Conservation (phyloP, 2,329 filamentous ascomycete genomes). For the Delphinella strobiligena region DNA sequence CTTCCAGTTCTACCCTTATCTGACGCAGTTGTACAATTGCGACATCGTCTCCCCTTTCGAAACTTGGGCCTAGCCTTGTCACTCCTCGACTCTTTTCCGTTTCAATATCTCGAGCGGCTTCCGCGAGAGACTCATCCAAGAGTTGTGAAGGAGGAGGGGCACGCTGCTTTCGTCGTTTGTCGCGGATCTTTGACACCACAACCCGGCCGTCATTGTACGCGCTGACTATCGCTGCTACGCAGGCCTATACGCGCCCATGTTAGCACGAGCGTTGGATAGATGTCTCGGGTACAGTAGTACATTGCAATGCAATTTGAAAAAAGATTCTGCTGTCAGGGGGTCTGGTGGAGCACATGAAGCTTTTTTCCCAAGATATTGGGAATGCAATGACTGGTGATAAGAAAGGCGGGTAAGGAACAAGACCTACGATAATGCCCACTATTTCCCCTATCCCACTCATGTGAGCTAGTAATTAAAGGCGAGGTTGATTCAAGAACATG, state of each 20-base stretch:
- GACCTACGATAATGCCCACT: constrained; percentile 8
- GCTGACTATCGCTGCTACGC: constrained; percentile 15
- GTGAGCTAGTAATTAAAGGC: no score
- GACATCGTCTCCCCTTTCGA: constrained; percentile 19
- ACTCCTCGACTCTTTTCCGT: constrained; percentile 19
- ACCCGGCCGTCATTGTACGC: constrained; percentile 18
- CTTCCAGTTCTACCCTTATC: constrained; percentile 20
- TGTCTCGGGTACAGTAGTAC: no score
- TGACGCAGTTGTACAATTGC: constrained; percentile 20
- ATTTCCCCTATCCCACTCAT: constrained; percentile 5
- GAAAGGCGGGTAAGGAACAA: no score
- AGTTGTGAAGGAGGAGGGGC: constrained; percentile 18
- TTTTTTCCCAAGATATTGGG: no score
- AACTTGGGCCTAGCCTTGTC: constrained; percentile 17
- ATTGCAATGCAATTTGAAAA: no score
- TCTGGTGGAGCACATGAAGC: no score
- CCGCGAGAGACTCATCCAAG: constrained; percentile 20
- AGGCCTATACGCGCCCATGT: no score
- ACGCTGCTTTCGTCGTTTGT: constrained; percentile 17
- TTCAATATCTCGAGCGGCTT: constrained; percentile 21
- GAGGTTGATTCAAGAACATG: no score
- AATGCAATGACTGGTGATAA: no score
- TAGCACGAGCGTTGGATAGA: no score
- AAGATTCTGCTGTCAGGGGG: no score
- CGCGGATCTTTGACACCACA: constrained; percentile 22